Base-by-base conservation (phyloP, 2,329 filamentous ascomycete genomes). In the Aotearoamyces nothofagi region DNA sequence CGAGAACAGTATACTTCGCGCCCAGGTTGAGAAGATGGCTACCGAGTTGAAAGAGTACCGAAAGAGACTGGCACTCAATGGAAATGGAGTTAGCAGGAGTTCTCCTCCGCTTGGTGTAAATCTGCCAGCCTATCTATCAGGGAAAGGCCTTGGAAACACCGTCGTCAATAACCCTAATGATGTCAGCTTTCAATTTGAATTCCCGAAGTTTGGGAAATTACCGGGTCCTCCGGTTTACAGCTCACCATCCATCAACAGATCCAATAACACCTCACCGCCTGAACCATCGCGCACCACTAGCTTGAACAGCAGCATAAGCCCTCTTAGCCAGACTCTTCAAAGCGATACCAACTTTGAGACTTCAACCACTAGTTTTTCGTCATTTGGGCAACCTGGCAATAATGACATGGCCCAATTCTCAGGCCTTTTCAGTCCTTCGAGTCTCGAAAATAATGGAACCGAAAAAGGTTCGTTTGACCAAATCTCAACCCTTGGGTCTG, bases 181-280 rank as follows among this genome's bases (percentile, higher is more conserved):
- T 37, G 77, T 79, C 50, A 84, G 78, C 49, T 96, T 96, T 49
- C 77, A 87, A 41, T 96, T 98, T 43, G 87, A 96, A 41, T 96
- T 96, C 39, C 87, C 90, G 39, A 86, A 80, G 49, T 96, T 98
- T 45, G 90, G 90, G 26, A 67, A 20, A n/a, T 20, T n/a, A 8
- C 19, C 19, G n/a, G 19, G 19, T 8, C n/a, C 19, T 20, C 8
- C 19, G 7, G 19, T n/a, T 7, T n/a, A 8, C 19, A n/a, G n/a
- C 19, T 7, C n/a, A 20, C n/a, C 19, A 7, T 8, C 7, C 8
- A 20, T 20, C 19, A 20, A n/a, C n/a, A 20, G 19, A 8, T n/a
- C 19, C n/a, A 20, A n/a, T n/a, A 20, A 7, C 8, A n/a, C 19
- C 7, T 20, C n/a, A 20, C 19, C 19, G 7, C 19, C 19, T n/a